Percentiles rank a stretch among this genome's conserved stretches.
phyloP scores from a whole-genome alignment of 192 early-diverging fungal species.

The Ambispora gerdemannii region DNA sequence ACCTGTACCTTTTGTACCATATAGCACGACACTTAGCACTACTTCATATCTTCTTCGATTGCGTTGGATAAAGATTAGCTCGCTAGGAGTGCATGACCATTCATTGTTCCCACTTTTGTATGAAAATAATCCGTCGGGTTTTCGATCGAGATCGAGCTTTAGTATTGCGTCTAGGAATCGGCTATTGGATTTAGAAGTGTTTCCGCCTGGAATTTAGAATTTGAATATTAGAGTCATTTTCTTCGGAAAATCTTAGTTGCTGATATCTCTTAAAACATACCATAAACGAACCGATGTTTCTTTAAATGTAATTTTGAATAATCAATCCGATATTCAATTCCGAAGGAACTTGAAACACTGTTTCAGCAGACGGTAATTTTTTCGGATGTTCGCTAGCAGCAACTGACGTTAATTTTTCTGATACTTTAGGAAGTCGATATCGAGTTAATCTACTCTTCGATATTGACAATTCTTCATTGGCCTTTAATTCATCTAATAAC shows the following conservation, averaged over 20 bases:
- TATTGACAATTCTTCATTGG: neutral
- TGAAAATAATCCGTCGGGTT: slow-evolving; percentile 28
- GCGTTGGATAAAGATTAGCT: slow-evolving; percentile 53
- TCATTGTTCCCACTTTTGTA: slow-evolving; percentile 28
- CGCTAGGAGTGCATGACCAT: slow-evolving; percentile 44
- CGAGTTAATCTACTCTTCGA: neutral
- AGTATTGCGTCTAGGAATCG: slow-evolving; percentile 38
- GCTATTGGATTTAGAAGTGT: slow-evolving; percentile 5
- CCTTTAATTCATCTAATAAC: neutral
- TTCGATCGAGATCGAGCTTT: slow-evolving; percentile 34
- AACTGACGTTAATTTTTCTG: neutral
- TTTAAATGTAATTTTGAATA: neutral
- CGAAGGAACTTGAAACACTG: neutral
- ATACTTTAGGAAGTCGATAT: neutral
- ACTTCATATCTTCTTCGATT: slow-evolving; percentile 45
- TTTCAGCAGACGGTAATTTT: slow-evolving; percentile 11
- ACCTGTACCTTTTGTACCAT: slow-evolving; percentile 32
- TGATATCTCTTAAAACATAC: no score
- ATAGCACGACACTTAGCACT: slow-evolving; percentile 49
- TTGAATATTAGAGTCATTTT: no score
- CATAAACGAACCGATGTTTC: neutral
- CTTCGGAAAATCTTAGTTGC: no score
- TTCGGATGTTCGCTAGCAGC: neutral
- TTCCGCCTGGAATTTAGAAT: no score
- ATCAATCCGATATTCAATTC: neutral